Percentiles rank a stretch among this genome's conserved stretches.
Conservation (phyloP, 345 rosid genomes). For the Xanthoceras sorbifolium region DNA sequence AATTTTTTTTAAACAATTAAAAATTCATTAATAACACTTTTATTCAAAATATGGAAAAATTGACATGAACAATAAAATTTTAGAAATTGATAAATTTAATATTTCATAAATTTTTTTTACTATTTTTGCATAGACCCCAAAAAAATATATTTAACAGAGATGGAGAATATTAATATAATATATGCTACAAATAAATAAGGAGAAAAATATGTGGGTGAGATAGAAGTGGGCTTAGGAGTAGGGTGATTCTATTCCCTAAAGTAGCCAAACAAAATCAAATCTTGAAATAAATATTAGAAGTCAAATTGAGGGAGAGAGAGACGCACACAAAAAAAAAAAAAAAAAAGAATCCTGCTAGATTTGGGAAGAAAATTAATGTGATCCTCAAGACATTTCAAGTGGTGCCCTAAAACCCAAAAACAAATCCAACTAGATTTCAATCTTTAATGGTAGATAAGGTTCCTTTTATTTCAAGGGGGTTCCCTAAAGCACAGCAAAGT, state of each 20-base stretch:
- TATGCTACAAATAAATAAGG: not conserved
- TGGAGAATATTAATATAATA: not conserved
- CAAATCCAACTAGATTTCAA: constrained; percentile 32
- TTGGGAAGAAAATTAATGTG: constrained; percentile 20
- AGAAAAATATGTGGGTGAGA: not conserved
- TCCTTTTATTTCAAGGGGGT: not conserved
- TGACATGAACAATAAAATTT: no score
- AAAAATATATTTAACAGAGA: not conserved
- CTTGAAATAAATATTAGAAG: not conserved
- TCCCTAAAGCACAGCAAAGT: constrained; percentile 32
- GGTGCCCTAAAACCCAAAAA: constrained; percentile 13
- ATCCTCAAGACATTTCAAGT: not conserved
- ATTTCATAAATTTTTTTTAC: no score
- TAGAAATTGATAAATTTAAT: no score
- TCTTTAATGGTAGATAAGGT: not conserved
- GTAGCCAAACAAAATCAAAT: constrained; percentile 28
- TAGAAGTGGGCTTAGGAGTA: not conserved
- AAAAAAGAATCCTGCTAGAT: constrained; percentile 31
- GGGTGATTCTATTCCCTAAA: constrained; percentile 18
- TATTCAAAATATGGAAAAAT: no score
- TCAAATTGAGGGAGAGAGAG: constrained; percentile 3
- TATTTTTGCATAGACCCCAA: no score
- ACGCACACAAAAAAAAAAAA: no score
- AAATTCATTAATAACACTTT: no score
- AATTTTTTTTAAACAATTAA: no score